Evolutionary conservation across 2,329 filamentous ascomycete species (phyloP), one percentile per base, ranked within the genome.

Genomic region (Sclerotinia nivalis): DNA sequence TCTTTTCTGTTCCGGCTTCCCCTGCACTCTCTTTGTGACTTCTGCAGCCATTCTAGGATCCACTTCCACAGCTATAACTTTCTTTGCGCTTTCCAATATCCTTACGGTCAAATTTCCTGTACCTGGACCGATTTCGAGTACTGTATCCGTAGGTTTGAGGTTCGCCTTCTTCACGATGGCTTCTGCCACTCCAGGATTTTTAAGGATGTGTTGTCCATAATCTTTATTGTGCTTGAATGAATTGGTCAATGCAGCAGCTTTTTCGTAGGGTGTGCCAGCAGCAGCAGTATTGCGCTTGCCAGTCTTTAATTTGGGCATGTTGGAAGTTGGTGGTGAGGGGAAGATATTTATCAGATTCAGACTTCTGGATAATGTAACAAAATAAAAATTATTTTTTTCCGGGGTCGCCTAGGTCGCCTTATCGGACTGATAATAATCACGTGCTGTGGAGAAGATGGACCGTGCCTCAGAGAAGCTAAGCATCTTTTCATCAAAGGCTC

Each of bases 11-110:
- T 91, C 87, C 0, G 94, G 93, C 56, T 90, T 96, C 28, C 93
- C 94, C 81, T 97, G 94, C 12, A 98, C 94, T 77, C 95, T 91
- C 82, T 96, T 94, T 59, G 93, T 96, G 73, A 97, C 87, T 82
- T 98, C 96, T 71, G 95, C 95, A 18, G 77, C 76, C 96, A 98
- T 98, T 78, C 96, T 87, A 28, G 96, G 94, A 82, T 99, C 96
- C 80, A 97, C 86, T 83, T 99, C 96, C 65, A 97, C 92, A 5
- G 92, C 92, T 65, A 94, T 92, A 61, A 85, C 82, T 72, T 92
- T 92, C 80, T 93, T 94, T 31, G 93, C 93, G 73, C 93, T 91
- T 76, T 96, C 92, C 37, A 98, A 83, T 71, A 98, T 97, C 71
- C 93, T 87, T 37, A 96, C 91, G 0, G 95, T 98, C 75, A 98